These are phyloP conservation scores for Dendrothele bispora DNA, from an alignment of 768 basidiomycete species.

Conservation along the genomic window DNA sequence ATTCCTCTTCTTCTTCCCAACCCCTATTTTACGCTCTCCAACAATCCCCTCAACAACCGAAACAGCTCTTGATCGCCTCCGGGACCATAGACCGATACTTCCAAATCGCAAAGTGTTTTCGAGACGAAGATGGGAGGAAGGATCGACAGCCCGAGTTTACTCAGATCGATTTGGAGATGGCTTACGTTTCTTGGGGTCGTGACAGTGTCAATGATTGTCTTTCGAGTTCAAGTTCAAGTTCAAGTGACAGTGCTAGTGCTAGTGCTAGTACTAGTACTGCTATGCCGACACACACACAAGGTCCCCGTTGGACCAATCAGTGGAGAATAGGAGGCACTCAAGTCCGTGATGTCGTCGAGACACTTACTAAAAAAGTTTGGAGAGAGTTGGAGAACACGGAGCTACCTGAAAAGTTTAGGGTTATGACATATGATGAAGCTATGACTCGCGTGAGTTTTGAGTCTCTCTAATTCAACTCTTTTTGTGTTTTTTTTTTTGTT, in stretches of 20 bases:
- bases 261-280: no score
- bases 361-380: slow-evolving; percentile 76
- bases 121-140: slow-evolving; percentile 93
- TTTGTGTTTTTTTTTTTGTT: slow-evolving; percentile 17
- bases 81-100: slow-evolving; percentile 89
- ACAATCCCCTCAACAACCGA: slow-evolving; percentile 96
- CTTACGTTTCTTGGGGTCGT: slow-evolving; percentile 82
- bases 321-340: slow-evolving; percentile 90
- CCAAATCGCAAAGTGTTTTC: slow-evolving; percentile 92
- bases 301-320: slow-evolving; percentile 23
- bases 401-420: slow-evolving; percentile 64
- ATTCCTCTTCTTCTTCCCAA: slow-evolving; percentile 20
- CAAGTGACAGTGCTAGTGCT: no score
- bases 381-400: slow-evolving; percentile 59
- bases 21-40: slow-evolving; percentile 79
- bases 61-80: slow-evolving; percentile 89
- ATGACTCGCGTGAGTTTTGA: slow-evolving; percentile 71
- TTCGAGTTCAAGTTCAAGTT: slow-evolving; percentile 10
- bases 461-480: slow-evolving; percentile 9
- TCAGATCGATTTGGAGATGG: slow-evolving; percentile 96
- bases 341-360: slow-evolving; percentile 79
- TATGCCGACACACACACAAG: no score
- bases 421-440: slow-evolving; percentile 90
- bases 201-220: slow-evolving; percentile 21
- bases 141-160: slow-evolving; percentile 98